A percentile compares a stretch with the other conserved stretches of the same genome.
phyloP scores from a whole-genome alignment of 1,284 basidiomycete genomes.

The Ustilago trichophora region DNA sequence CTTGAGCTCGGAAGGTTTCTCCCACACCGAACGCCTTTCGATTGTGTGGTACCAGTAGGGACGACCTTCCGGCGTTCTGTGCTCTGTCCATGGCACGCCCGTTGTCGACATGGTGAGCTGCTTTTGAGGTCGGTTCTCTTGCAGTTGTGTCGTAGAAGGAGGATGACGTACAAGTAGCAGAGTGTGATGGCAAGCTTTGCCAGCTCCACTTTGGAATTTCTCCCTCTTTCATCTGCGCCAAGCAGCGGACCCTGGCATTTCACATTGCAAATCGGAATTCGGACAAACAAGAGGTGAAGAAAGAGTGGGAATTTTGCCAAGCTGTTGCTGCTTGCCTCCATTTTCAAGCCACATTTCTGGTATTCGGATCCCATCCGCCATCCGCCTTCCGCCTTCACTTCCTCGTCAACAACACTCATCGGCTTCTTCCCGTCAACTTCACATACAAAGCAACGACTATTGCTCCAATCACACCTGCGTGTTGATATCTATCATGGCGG shows the following conservation, averaged over 20 bases:
- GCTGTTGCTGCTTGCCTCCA: too few species aligned
- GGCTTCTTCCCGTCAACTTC: conserved; percentile 1
- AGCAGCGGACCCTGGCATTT: background rate
- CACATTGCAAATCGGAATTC: conserved; percentile 2
- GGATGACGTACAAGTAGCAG: too few species aligned
- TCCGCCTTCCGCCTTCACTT: too few species aligned
- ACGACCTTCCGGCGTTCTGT: conserved; percentile 58
- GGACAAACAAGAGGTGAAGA: background rate
- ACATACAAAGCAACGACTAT: too few species aligned
- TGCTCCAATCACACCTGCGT: too few species aligned
- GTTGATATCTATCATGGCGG: conserved; percentile 41
- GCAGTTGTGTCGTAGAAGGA: too few species aligned
- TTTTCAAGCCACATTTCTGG: background rate
- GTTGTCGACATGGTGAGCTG: conserved; percentile 25
- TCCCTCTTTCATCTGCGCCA: too few species aligned
- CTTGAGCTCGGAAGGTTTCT: conserved; percentile 65
- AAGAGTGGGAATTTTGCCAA: background rate
- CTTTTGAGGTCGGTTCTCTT: too few species aligned
- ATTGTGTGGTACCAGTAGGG: conserved; percentile 62
- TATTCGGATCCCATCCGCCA: too few species aligned
- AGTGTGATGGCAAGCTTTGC: too few species aligned
- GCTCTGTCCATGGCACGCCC: conserved; percentile 54
- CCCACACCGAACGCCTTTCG: conserved; percentile 63
- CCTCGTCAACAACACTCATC: background rate
- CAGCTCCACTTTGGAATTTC: too few species aligned